Evolutionary conservation across 73 alveolate genomes (phyloP), one percentile per base, ranked within the genome.

Genomic region (Loxodes magnus): DNA sequence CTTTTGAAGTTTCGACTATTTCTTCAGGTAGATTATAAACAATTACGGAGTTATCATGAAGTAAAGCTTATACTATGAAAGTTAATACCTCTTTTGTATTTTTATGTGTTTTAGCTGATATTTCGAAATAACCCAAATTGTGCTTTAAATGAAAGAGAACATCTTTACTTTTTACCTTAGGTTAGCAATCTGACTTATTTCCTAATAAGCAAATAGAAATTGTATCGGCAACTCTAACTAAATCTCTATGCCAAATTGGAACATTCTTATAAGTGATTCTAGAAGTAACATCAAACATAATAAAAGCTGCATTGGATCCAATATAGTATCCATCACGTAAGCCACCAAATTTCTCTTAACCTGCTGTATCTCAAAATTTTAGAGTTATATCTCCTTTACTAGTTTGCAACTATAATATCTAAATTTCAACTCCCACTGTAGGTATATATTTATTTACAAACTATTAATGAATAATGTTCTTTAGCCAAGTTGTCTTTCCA

Each of bases 221-320:
- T 54, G 68, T 74, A 41, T 77, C 94, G 56, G 92, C 71, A 35
- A 82, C 95, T 56, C 95, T 64, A 55, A 80, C 87, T 63, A 93
- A 67, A 66, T 93, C 98, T 67, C 93, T 77, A 78, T 87, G 92
- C 98, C 97, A 90, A 57, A 83, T 87, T 24, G 96, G 93, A 19
- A 90, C 96, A 72, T 93, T 90, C 82, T 93, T 90, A 71, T 87
- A 90, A 23, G 99, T 82, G 74, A 93, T 84, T 38, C 99, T 79
- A 48, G 98, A 79, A 61, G 97, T 73, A 61, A 90, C 99, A 65
- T 90, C 99, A 71, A 90, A 93, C 97, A 93, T 93, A 65, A 93
- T 46, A n/a, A 46, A 25, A 22, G 43, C 59, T 25, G 43, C 22
- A 10, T 46, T 37, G 1, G 22, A 16, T 10, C 59, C 59, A 10